A percentile compares a stretch with the other conserved stretches of the same genome.
Evolutionary conservation across 805 yeast genomes (phyloP).

Genomic region (Pichia phayaonensis): DNA sequence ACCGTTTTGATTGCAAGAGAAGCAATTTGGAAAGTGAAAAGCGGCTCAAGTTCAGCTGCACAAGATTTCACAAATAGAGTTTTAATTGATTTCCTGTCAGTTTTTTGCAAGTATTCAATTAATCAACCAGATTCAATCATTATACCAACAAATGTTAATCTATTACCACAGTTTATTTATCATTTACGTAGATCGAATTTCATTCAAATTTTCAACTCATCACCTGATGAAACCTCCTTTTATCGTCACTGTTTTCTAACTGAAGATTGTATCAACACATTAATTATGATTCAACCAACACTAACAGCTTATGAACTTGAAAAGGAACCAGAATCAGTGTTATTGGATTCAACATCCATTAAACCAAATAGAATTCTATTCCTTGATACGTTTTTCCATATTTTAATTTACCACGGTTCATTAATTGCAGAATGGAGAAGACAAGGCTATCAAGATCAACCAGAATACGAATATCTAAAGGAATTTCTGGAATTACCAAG

Average conservation of each 20-base stretch:
- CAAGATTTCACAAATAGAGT: conserved; percentile 45
- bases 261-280: conserved; percentile 53
- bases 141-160: conserved; percentile 40
- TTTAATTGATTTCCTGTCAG: conserved; percentile 38
- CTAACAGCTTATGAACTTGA: conserved; percentile 51
- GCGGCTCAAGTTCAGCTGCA: conserved; percentile 28
- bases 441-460: conserved; percentile 52
- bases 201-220: conserved; percentile 57
- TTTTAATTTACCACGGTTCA: conserved; percentile 59
- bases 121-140: conserved; percentile 42
- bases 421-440: conserved; percentile 62
- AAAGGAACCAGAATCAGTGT: conserved; percentile 53
- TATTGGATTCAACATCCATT: conserved; percentile 56
- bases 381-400: conserved; percentile 63
- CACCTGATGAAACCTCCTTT: conserved; percentile 67
- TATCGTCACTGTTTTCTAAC: conserved; percentile 54
- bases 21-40: conserved; percentile 36
- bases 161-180: conserved; percentile 61
- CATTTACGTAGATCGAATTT: conserved; percentile 62
- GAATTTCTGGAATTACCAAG: conserved; percentile 56
- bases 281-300: conserved; percentile 66
- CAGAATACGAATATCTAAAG: conserved; percentile 52
- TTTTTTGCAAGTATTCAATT: conserved; percentile 41
- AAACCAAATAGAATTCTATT: conserved; percentile 49
- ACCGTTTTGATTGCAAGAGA: conserved; percentile 53